Conservation (phyloP, 1,284 basidiomycete genomes). For the Trichosporon faecale region DNA sequence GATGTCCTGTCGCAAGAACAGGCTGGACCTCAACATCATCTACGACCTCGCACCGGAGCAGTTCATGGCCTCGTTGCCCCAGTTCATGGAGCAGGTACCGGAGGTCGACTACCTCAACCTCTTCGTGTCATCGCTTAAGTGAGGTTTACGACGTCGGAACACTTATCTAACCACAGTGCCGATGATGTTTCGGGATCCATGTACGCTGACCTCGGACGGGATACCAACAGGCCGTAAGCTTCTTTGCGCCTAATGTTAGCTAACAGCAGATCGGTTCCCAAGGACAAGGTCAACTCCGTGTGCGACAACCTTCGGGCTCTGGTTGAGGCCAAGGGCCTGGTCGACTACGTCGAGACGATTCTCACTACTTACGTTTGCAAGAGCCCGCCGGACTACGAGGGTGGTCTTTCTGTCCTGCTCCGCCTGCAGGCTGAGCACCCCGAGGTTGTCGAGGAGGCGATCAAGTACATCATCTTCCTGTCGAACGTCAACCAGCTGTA, state of each 20-base stretch:
- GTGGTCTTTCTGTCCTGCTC: slow-evolving; percentile 73
- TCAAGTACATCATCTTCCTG: slow-evolving; percentile 98
- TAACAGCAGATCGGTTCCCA: slow-evolving; percentile 12
- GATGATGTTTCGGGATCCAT: slow-evolving; percentile 30
- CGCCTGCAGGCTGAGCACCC: slow-evolving; percentile 71
- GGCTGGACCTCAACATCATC: slow-evolving; percentile 85
- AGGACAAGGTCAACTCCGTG: slow-evolving; percentile 62
- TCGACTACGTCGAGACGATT: slow-evolving; percentile 83
- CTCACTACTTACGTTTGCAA: slow-evolving; percentile 91
- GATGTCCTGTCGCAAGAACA: slow-evolving; percentile 83
- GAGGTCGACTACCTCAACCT: slow-evolving; percentile 92
- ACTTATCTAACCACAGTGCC: slow-evolving; percentile 27
- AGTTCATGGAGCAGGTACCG: slow-evolving; percentile 78
- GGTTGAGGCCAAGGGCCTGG: slow-evolving; percentile 68
- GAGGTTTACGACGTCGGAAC: slow-evolving; percentile 34
- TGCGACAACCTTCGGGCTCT: slow-evolving; percentile 75
- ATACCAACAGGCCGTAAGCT: slow-evolving; percentile 25
- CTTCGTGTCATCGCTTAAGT: slow-evolving; percentile 83
- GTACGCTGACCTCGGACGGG: slow-evolving; percentile 35
- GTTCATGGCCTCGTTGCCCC: slow-evolving; percentile 65
- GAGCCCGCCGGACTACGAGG: slow-evolving; percentile 84
- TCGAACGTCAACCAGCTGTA: slow-evolving; percentile 90
- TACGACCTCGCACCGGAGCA: slow-evolving; percentile 69
- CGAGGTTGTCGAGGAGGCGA: slow-evolving; percentile 83
- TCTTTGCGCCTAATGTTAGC: background rate